Percentiles rank a stretch among this genome's conserved stretches.
Evolutionary conservation across 2,329 filamentous ascomycete species (phyloP).

Genomic region (Tolypocladium guangdongense): DNA sequence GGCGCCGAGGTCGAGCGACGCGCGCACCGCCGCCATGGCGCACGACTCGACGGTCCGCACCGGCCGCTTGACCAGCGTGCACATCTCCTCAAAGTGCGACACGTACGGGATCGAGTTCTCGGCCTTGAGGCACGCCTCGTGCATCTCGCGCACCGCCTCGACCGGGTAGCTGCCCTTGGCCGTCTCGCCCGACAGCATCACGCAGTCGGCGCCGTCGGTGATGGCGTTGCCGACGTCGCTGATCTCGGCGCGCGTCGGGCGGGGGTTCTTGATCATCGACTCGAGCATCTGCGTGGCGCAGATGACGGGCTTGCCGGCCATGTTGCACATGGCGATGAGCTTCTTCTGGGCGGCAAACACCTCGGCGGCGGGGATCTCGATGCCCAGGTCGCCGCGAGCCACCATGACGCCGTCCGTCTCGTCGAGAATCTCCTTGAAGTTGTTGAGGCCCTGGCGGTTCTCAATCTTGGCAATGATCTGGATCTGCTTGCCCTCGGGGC

Average conservation of each 20-base stretch:
- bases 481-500: conserved; percentile 86
- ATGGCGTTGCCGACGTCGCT: conserved; percentile 98
- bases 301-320: conserved; percentile 96
- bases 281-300: conserved; percentile 99
- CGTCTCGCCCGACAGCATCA: conserved; percentile 98
- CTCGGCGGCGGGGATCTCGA: conserved; percentile 96
- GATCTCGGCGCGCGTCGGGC: conserved; percentile 95
- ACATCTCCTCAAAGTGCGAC: conserved; percentile 91
- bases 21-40: conserved; percentile 92
- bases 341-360: conserved; percentile 99
- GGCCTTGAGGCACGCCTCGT: conserved; percentile 90
- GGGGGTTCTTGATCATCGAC: conserved; percentile 99
- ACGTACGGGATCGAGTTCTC: conserved; percentile 97
- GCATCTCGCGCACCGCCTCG: conserved; percentile 94
- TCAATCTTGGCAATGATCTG: conserved; percentile 99
- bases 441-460: conserved; percentile 99
- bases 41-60: conserved; percentile 86
- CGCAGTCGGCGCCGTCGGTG: conserved; percentile 94
- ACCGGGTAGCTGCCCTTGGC: conserved; percentile 93
- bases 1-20: conserved; percentile 90
- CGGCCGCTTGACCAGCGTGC: conserved; percentile 70
- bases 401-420: conserved; percentile 99
- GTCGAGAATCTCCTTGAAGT: conserved; percentile 92
- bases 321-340: conserved; percentile 99
- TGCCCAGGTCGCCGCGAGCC: conserved; percentile 88